Conservation (phyloP, 495 filamentous ascomycete species). For the Articulospora tetracladia region DNA sequence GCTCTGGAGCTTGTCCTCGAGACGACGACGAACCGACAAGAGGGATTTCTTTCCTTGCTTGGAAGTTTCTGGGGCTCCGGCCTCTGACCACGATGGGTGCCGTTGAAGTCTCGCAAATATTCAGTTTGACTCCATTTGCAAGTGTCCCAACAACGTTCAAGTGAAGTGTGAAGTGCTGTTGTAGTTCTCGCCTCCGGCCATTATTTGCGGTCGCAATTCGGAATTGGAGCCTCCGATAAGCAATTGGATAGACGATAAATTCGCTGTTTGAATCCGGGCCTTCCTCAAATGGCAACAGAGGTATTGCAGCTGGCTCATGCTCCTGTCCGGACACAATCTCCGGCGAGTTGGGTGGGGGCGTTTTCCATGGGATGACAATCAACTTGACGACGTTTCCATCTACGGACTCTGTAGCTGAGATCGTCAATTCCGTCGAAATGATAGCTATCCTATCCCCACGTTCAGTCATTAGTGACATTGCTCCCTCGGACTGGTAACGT, state of each 20-base stretch:
- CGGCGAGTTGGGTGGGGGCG: constrained; percentile 71
- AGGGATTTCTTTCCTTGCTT: constrained; percentile 71
- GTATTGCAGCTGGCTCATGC: constrained; percentile 60
- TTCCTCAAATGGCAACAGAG: constrained; percentile 66
- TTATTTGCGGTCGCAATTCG: constrained; percentile 72
- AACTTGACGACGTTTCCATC: constrained; percentile 86
- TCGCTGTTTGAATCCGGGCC: constrained; percentile 51
- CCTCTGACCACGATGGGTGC: constrained; percentile 75
- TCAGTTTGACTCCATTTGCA: constrained; percentile 62
- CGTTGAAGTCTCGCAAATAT: constrained; percentile 67
- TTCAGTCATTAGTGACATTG: constrained; percentile 76
- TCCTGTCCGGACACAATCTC: constrained; percentile 49
- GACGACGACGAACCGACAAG: constrained; percentile 68
- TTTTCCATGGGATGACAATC: constrained; percentile 96
- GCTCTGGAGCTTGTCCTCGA: constrained; percentile 44
- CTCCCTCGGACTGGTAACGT: constrained; percentile 73
- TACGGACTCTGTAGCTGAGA: constrained; percentile 87
- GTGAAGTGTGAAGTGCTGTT: constrained; percentile 77
- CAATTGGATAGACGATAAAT: constrained; percentile 82
- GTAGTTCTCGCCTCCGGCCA: constrained; percentile 72
- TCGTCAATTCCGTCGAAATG: constrained; percentile 73
- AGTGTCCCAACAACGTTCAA: constrained; percentile 70
- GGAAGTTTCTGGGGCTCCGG: constrained; percentile 76
- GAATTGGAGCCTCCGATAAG: constrained; percentile 88
- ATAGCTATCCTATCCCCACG: constrained; percentile 79